phyloP scores from a whole-genome alignment of 176 grass and related monocot genomes.

The Oryza meridionalis region DNA sequence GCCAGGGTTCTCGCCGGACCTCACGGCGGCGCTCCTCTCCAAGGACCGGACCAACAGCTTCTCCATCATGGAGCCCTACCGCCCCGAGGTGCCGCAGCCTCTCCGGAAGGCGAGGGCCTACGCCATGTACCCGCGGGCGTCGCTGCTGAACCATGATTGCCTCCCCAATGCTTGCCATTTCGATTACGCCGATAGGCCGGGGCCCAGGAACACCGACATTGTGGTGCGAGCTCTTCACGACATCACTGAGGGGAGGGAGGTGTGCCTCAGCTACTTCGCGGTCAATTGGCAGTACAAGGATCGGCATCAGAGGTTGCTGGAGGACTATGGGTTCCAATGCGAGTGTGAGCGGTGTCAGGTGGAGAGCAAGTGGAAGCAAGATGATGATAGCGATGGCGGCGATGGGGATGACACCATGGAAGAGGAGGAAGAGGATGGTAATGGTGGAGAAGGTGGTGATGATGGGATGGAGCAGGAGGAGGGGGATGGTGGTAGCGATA shows the following conservation, averaged over 20 bases:
- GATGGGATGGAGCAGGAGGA: conserved; percentile 50
- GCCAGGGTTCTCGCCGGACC: conserved; percentile 51
- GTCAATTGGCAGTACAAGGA: conserved; percentile 59
- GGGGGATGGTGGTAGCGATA: conserved; percentile 26
- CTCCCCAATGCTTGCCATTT: conserved; percentile 86
- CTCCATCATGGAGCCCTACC: conserved; percentile 70
- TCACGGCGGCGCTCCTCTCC: conserved; percentile 65
- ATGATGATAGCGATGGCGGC: conserved; percentile 38
- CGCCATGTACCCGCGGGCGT: conserved; percentile 60
- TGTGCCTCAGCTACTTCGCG: conserved; percentile 85
- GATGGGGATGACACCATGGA: conserved; percentile 58
- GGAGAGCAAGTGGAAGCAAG: conserved; percentile 74
- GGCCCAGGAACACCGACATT: conserved; percentile 64
- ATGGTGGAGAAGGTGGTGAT: conserved; percentile 40
- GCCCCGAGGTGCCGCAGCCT: conserved; percentile 41
- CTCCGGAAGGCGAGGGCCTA: conserved; percentile 55
- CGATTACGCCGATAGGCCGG: conserved; percentile 57
- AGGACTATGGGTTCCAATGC: conserved; percentile 82
- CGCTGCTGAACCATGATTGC: conserved; percentile 88
- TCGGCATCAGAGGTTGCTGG: conserved; percentile 62
- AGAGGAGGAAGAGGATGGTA: conserved; percentile 48
- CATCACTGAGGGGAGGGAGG: conserved; percentile 68
- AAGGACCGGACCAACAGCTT: conserved; percentile 86
- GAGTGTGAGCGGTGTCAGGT: conserved; percentile 83
- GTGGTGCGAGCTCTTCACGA: conserved; percentile 72